Evolutionary conservation across 768 basidiomycete species (phyloP).

Genomic region (Pleurotus tuber-regium): DNA sequence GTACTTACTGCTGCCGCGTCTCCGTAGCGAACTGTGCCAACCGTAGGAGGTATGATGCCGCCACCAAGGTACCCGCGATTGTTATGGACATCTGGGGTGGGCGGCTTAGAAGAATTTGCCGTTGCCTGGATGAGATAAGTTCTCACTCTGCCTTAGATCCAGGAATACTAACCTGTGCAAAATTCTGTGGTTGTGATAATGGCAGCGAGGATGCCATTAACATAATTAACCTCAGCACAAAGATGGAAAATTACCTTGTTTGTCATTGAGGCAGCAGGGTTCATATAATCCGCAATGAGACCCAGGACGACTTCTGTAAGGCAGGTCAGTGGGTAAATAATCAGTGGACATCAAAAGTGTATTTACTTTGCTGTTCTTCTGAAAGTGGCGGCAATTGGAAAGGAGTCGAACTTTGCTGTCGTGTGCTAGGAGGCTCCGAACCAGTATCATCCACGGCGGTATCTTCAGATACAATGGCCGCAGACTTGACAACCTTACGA

Average conservation of each 20-base stretch:
- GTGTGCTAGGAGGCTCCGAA: conserved; percentile 2
- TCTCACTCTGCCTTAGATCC: too few relatives aligned
- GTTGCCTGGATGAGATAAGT: too few relatives aligned
- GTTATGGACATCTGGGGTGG: background rate
- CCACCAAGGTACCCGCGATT: background rate
- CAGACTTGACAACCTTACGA: conserved; percentile 40
- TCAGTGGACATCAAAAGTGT: too few relatives aligned
- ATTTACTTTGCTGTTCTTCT: conserved; percentile 5
- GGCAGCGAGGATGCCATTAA: too few relatives aligned
- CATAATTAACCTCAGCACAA: too few relatives aligned
- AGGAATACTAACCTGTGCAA: background rate
- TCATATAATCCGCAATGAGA: conserved; percentile 6
- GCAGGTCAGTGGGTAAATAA: too few relatives aligned
- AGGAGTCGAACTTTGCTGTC: conserved; percentile 3
- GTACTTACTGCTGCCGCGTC: background rate
- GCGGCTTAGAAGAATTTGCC: background rate
- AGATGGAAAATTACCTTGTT: too few relatives aligned
- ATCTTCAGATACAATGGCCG: conserved; percentile 25
- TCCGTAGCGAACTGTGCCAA: background rate
- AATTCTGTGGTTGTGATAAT: background rate
- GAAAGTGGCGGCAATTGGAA: conserved; percentile 4
- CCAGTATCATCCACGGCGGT: conserved; percentile 3
- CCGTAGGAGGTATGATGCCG: background rate
- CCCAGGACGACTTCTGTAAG: conserved; percentile 1
- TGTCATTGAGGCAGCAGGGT: too few relatives aligned